Base-by-base conservation (phyloP, 371 early-diverging fungal species). In the Nematocida sp. region DNA sequence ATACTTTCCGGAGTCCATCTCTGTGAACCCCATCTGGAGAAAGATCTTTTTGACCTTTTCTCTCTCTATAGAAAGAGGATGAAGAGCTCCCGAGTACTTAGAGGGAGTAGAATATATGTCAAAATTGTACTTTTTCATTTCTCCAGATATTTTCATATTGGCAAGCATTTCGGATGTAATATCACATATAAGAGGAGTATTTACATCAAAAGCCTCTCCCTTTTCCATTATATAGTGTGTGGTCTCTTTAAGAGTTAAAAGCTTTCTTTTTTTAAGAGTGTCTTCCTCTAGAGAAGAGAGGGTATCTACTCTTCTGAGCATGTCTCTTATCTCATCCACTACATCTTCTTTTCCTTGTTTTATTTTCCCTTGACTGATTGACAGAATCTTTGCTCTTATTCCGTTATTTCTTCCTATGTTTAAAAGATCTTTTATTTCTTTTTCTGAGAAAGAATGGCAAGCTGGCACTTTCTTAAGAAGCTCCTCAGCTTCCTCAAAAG, bases 111-210 rank as follows among this genome's bases (percentile, higher is more conserved):
- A 95, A 13, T 50, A 76, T 9, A 94, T 90, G 64, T 91, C 88
- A 87, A 98, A 97, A 86, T 99, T 98, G 88, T 95, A 98, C 81
- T 91, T 89, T 84, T 99, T 99, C 87, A 99, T 94, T 20, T 87
- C 87, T 23, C 82, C 87, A 84, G 92, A 91, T 92, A 95, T 93
- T 35, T 65, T 57, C 13, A 69, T 63, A 66, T 89, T 89, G 87
- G 87, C 86, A 86, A 82, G 86, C 93, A 96, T 93, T 50, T 94
- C 97, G 20, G 85, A 84, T 5, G 97, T 95, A 78, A 99, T 87
- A 79, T 99, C 99, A 36, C 75, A 59, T 3, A 63, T 42, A 0
- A 93, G 92, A 36, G 89, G 90, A 82, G 90, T 90, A 84, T 92
- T 89, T 40, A 89, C 86, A 35, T 92, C 87, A 84, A 93, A 99